Percentiles rank a stretch among this genome's conserved stretches.
These are phyloP conservation scores for Micromonas pusilla DNA, from an alignment of 139 green algal species.

Conservation along the genomic window DNA sequence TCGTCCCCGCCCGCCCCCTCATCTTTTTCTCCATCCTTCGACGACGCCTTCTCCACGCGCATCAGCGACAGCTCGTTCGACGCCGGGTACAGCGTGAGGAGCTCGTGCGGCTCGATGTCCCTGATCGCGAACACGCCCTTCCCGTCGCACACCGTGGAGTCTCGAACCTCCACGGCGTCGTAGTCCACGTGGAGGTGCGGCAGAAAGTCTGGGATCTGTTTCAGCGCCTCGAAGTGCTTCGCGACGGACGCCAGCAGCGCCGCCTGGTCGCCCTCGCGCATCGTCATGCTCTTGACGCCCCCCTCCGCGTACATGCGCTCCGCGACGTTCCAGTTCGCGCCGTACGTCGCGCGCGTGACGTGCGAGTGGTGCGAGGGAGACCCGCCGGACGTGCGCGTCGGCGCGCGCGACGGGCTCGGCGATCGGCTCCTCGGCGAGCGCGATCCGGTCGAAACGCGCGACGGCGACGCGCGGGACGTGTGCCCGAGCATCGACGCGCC, in stretches of 20 bases:
- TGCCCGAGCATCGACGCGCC: no score
- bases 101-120: neutral
- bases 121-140: neutral
- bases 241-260: neutral
- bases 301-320: neutral
- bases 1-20: neutral
- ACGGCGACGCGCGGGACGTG: no score
- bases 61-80: neutral
- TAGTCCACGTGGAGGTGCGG: neutral
- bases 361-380: neutral
- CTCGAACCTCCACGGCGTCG: neutral
- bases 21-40: no score
- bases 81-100: neutral
- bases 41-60: no score
- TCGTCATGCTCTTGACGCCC: neutral
- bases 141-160: neutral
- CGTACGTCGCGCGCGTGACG: neutral
- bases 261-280: neutral
- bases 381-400: neutral
- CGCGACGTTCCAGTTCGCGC: neutral
- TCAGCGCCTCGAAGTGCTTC: neutral
- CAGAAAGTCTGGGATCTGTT: neutral
- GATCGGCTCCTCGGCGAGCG: no score
- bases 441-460: no score
- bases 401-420: no score